Conservation (phyloP, 768 basidiomycete genomes). For the Trametes meyenii region DNA sequence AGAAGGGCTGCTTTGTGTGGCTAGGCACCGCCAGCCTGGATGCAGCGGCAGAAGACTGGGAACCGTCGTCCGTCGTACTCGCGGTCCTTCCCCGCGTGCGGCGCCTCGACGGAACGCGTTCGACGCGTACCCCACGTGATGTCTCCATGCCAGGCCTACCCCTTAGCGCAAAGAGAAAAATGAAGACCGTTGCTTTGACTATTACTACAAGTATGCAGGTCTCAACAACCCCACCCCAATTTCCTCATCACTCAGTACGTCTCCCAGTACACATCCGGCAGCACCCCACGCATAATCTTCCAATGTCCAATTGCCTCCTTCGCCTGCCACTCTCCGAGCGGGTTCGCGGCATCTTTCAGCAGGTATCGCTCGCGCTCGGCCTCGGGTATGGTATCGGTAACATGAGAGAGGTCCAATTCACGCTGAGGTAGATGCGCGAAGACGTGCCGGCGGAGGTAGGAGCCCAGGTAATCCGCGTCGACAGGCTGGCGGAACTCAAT, state of each 20-base stretch:
- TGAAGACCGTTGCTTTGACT: not conserved
- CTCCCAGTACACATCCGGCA: conserved; percentile 77
- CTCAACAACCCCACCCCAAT: not conserved
- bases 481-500: conserved; percentile 60
- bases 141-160: not conserved
- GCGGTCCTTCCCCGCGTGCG: too few relatives aligned
- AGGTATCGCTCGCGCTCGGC: conserved; percentile 50
- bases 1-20: not conserved
- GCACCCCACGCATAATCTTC: conserved; percentile 81
- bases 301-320: conserved; percentile 72
- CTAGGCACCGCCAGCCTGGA: not conserved
- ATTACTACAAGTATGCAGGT: not conserved
- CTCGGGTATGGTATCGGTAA: conserved; percentile 24
- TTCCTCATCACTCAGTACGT: conserved; percentile 50
- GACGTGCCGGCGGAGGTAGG: conserved; percentile 65
- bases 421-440: conserved; percentile 52
- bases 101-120: not conserved
- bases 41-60: not conserved
- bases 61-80: not conserved
- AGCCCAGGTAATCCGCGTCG: conserved; percentile 67
- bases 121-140: not conserved
- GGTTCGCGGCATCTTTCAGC: conserved; percentile 64
- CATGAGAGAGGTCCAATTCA: conserved; percentile 52
- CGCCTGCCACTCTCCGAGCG: conserved; percentile 66
- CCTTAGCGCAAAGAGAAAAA: too few relatives aligned